Evolutionary conservation across 805 yeast genomes (phyloP).

Genomic region (Ogataea nakhonphanomensis): DNA sequence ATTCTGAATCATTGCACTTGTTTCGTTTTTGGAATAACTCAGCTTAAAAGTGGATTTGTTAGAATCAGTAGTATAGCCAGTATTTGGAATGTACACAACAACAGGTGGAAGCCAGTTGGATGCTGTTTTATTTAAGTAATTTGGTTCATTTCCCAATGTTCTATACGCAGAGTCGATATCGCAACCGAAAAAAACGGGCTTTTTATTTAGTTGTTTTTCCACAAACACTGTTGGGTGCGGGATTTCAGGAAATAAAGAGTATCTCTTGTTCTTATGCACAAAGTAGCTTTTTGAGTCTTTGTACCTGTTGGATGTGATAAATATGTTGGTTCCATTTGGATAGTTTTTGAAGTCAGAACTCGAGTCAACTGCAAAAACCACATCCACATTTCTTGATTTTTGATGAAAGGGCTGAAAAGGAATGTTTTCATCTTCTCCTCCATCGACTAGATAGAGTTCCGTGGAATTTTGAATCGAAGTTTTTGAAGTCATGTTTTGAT

Average conservation of each 20-base stretch:
- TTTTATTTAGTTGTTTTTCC: constrained; percentile 18
- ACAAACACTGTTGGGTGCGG: constrained; percentile 32
- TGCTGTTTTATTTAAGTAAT: constrained; percentile 4
- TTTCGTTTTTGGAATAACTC: constrained; percentile 44
- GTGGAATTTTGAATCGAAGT: constrained; percentile 23
- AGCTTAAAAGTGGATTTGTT: constrained; percentile 60
- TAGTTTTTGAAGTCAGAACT: constrained; percentile 51
- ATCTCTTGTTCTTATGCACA: constrained; percentile 8
- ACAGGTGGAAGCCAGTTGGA: constrained; percentile 45
- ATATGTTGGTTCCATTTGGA: constrained; percentile 58
- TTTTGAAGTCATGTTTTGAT: constrained; percentile 3
- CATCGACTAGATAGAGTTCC: constrained; percentile 33
- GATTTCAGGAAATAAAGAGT: constrained; percentile 35
- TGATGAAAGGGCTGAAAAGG: constrained; percentile 45
- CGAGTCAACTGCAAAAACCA: constrained; percentile 41
- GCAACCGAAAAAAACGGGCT: constrained; percentile 44
- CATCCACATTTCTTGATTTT: constrained; percentile 35
- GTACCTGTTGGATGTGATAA: constrained; percentile 36
- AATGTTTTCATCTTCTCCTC: constrained; percentile 48
- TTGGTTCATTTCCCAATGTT: constrained; percentile 6
- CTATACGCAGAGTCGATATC: constrained; percentile 34
- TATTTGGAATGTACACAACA: constrained; percentile 50
- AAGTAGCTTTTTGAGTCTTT: constrained; percentile 7
- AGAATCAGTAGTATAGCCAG: constrained; percentile 38
- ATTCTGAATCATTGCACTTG: constrained; percentile 43